phyloP scores from a whole-genome alignment of 2,329 filamentous ascomycete species.

The Phialemonium atrogriseum region DNA sequence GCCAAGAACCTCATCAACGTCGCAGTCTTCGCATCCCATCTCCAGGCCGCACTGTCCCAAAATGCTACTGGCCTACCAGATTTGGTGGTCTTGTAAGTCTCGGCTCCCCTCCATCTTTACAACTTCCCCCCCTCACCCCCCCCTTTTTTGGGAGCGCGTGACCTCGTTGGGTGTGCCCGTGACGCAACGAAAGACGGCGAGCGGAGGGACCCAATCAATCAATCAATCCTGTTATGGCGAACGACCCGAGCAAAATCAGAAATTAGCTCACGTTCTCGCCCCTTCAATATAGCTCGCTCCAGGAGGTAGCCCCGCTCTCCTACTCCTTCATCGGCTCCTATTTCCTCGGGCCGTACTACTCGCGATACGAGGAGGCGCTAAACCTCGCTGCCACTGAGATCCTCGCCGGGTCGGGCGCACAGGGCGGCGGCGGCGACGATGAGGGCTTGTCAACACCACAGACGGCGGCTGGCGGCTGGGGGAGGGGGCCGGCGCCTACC shows the following conservation, averaged over 20 bases:
- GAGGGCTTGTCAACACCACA: background rate
- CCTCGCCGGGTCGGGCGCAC: background rate
- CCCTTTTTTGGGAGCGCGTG: too few species aligned
- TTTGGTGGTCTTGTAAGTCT: slow-evolving; percentile 50
- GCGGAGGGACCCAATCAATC: too few species aligned
- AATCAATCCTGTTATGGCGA: too few species aligned
- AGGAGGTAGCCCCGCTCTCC: slow-evolving; percentile 81
- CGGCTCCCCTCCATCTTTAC: too few species aligned
- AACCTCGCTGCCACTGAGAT: slow-evolving; percentile 53
- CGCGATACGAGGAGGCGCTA: slow-evolving; percentile 62
- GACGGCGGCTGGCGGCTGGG: slow-evolving; percentile 6
- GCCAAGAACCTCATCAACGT: slow-evolving; percentile 63
- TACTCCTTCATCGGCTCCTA: slow-evolving; percentile 80
- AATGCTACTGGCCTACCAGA: slow-evolving; percentile 40
- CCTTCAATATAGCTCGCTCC: slow-evolving; percentile 63
- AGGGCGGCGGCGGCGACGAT: slow-evolving; percentile 5
- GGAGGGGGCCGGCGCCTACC: background rate
- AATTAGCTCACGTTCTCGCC: too few species aligned
- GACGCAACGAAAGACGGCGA: too few species aligned
- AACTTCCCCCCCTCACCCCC: too few species aligned
- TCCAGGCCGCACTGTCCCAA: slow-evolving; percentile 51
- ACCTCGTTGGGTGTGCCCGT: too few species aligned
- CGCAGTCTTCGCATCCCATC: slow-evolving; percentile 60
- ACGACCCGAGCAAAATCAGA: too few species aligned
- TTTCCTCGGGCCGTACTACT: slow-evolving; percentile 68